phyloP scores from a whole-genome alignment of 805 yeast species.

The Suhomyces faveliae region DNA sequence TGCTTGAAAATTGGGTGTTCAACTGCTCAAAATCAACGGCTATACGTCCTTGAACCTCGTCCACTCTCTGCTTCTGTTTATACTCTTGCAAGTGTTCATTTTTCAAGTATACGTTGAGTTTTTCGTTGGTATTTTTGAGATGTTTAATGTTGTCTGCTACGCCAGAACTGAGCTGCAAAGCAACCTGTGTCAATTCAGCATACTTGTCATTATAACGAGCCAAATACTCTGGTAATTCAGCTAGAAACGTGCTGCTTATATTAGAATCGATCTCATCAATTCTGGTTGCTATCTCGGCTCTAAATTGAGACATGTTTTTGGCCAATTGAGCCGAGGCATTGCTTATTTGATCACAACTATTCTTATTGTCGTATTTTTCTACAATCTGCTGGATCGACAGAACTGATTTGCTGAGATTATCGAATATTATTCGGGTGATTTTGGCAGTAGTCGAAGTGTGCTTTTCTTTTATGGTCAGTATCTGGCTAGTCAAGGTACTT shows the following conservation, averaged over 20 bases:
- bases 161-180: slow-evolving; percentile 4
- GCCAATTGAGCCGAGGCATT: slow-evolving; percentile 1
- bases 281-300: slow-evolving; percentile 5
- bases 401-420: slow-evolving; percentile 12
- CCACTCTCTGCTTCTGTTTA: slow-evolving; percentile 1
- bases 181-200: slow-evolving; percentile 3
- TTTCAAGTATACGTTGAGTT: slow-evolving; percentile 14
- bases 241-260: slow-evolving; percentile 8
- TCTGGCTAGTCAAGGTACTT: slow-evolving; percentile 7
- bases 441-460: slow-evolving; percentile 11
- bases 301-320: slow-evolving; percentile 6
- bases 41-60: slow-evolving; percentile 2
- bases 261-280: slow-evolving; percentile 6
- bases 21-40: slow-evolving; percentile 1
- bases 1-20: slow-evolving; percentile 1
- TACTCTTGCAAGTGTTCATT: slow-evolving; percentile 14
- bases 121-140: slow-evolving; percentile 13
- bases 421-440: slow-evolving; percentile 11
- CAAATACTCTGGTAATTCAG: slow-evolving; percentile 10
- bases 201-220: slow-evolving; percentile 10
- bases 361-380: slow-evolving; percentile 3
- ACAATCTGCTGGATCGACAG: slow-evolving; percentile 6
- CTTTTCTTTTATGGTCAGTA: slow-evolving; percentile 11
- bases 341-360: slow-evolving; percentile 5
- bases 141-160: slow-evolving; percentile 4